phyloP scores from a whole-genome alignment of 441 rosid species.

The Pelargonium fulgidum region DNA sequence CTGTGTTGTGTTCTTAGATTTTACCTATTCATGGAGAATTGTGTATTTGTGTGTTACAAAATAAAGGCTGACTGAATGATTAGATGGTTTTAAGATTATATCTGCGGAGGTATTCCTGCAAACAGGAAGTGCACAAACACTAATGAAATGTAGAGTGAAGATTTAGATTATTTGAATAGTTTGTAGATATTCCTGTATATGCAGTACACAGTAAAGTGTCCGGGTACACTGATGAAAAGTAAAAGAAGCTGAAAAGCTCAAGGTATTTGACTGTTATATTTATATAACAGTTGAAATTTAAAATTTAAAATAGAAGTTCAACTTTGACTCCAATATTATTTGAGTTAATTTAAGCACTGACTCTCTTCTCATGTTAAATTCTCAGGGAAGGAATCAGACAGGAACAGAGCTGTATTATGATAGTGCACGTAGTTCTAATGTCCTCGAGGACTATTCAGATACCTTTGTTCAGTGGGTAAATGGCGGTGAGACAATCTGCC shows the following conservation, averaged over 20 bases:
- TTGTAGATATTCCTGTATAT: too few species aligned
- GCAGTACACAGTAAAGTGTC: too few species aligned
- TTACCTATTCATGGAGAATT: too few species aligned
- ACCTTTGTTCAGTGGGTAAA: slow-evolving; percentile 81
- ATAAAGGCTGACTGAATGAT: too few species aligned
- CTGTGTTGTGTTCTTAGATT: too few species aligned
- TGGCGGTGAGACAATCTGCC: slow-evolving; percentile 70
- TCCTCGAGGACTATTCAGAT: slow-evolving; percentile 57
- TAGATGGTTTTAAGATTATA: too few species aligned
- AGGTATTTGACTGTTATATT: background rate
- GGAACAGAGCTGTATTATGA: slow-evolving; percentile 35
- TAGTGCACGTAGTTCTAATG: slow-evolving; percentile 29
- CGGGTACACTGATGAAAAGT: too few species aligned
- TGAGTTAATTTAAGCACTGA: slow-evolving; percentile 4
- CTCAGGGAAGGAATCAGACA: slow-evolving; percentile 45
- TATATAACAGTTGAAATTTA: background rate
- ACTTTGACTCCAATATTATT: background rate
- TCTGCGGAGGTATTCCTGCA: too few species aligned
- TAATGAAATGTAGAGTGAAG: too few species aligned
- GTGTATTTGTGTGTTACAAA: too few species aligned
- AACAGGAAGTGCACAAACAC: too few species aligned
- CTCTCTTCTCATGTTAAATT: slow-evolving; percentile 9
- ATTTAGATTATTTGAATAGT: too few species aligned
- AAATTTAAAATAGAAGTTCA: background rate
- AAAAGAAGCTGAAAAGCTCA: background rate